A percentile compares a stretch with the other conserved stretches of the same genome.
Conservation (phyloP, 352 stramenopile genomes). For the Phytophthora podocarpi region DNA sequence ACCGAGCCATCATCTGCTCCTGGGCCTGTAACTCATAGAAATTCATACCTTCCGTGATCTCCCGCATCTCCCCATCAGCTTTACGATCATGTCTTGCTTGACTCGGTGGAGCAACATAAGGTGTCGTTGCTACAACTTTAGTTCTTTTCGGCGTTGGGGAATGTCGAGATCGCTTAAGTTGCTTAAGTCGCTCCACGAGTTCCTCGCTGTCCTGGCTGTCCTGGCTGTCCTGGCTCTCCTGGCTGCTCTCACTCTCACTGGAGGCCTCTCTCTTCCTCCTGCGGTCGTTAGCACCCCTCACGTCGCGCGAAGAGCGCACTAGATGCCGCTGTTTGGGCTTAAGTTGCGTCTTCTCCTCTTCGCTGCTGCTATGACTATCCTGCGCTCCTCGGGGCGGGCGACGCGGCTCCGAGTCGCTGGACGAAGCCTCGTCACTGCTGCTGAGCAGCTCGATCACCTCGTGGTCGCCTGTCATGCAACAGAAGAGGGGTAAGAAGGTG, state of each 20-base stretch:
- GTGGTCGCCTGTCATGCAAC: constrained; percentile 10
- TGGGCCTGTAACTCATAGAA: constrained; percentile 59
- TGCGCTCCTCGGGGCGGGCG: background rate
- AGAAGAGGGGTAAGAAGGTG: constrained; percentile 6
- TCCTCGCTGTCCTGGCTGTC: constrained; percentile 17
- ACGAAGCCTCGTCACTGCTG: constrained; percentile 24
- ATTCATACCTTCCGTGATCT: constrained; percentile 48
- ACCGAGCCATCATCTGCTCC: constrained; percentile 45
- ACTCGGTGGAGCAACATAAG: constrained; percentile 3
- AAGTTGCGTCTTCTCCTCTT: constrained; percentile 24
- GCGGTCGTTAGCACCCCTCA: background rate
- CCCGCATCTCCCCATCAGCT: constrained; percentile 16
- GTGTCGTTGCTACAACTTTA: constrained; percentile 23
- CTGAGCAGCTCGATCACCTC: constrained; percentile 38
- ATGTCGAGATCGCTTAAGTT: constrained; percentile 3
- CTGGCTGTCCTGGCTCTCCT: constrained; percentile 15
- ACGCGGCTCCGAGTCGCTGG: constrained; percentile 13
- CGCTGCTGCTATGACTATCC: constrained; percentile 9
- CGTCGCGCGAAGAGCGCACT: background rate
- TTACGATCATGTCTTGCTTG: background rate
- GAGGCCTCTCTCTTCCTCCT: constrained; percentile 11
- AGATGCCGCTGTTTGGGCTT: background rate
- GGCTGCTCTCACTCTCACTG: constrained; percentile 19
- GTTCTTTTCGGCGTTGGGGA: constrained; percentile 2
- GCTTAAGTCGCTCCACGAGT: constrained; percentile 1